Percentiles rank a stretch among this genome's conserved stretches.
Evolutionary conservation across 257 asterid genomes (phyloP).

Genomic region (Primulina eburnea): DNA sequence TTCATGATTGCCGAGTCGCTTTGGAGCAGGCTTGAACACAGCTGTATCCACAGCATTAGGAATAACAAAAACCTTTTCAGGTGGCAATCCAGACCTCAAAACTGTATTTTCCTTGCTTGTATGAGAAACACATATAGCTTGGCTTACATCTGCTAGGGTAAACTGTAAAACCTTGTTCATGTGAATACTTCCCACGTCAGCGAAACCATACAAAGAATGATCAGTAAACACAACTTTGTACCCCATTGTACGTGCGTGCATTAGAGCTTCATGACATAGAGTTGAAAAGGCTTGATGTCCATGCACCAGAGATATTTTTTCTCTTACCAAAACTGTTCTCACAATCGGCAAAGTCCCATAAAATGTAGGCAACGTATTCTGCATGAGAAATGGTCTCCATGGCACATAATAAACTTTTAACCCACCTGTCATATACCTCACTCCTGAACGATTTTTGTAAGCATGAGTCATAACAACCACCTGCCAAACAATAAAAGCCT

Average conservation of each 20-base stretch:
- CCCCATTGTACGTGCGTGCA: conserved; percentile 99
- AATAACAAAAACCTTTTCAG: conserved; percentile 86
- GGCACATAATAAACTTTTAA: conserved; percentile 92
- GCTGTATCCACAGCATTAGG: conserved; percentile 98
- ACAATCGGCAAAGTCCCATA: conserved; percentile 83
- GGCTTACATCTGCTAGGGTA: conserved; percentile 89
- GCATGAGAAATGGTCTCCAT: conserved; percentile 89
- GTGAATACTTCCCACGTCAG: conserved; percentile 94
- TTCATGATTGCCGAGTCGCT: conserved; percentile 55
- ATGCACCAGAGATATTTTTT: conserved; percentile 80
- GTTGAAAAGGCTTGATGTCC: conserved; percentile 99
- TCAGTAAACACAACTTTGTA: conserved; percentile 93
- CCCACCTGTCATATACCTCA: conserved; percentile 90
- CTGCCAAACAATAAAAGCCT: conserved; percentile 36
- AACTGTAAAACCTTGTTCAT: conserved; percentile 97
- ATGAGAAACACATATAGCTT: conserved; percentile 97
- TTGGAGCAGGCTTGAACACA: conserved; percentile 87
- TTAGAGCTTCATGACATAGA: conserved; percentile 86
- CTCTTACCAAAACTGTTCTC: conserved; percentile 80
- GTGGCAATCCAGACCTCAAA: conserved; percentile 89
- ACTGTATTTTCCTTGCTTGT: conserved; percentile 95
- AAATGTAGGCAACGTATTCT: conserved; percentile 86
- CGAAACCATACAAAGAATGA: conserved; percentile 97
- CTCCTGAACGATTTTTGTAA: conserved; percentile 81
- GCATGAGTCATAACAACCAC: conserved; percentile 96